These are phyloP conservation scores for Lachnellula subtilissima DNA, from an alignment of 2,329 filamentous ascomycete species.

Conservation along the genomic window DNA sequence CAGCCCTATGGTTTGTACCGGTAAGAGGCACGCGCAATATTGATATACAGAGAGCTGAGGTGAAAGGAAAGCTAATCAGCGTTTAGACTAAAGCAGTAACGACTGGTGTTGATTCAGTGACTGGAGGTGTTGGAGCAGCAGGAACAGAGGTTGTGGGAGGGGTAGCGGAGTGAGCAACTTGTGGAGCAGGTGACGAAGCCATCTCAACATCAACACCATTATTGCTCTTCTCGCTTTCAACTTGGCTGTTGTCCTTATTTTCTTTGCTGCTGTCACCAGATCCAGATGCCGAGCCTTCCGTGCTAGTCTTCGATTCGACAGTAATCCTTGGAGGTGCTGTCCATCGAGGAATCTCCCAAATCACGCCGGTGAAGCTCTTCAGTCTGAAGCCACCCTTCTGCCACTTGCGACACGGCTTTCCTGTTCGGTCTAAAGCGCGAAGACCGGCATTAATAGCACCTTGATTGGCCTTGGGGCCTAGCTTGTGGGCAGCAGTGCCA, in stretches of 20 bases:
- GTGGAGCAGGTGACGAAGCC: constrained; percentile 46
- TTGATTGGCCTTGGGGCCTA: constrained; percentile 93
- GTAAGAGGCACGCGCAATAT: background rate
- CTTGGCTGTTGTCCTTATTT: constrained; percentile 55
- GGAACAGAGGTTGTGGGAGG: constrained; percentile 21
- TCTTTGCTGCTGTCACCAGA: constrained; percentile 55
- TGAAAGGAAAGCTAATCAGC: background rate
- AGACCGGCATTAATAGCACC: constrained; percentile 96
- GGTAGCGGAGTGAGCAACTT: constrained; percentile 4
- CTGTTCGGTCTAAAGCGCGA: constrained; percentile 85
- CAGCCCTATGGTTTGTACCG: background rate
- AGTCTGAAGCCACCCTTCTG: constrained; percentile 73
- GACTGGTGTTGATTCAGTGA: constrained; percentile 8
- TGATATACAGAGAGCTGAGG: background rate
- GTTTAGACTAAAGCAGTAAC: constrained; percentile 13
- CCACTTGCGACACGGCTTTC: constrained; percentile 91
- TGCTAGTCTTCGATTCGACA: constrained; percentile 39
- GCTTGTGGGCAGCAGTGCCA: constrained; percentile 59
- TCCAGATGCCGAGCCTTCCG: constrained; percentile 41
- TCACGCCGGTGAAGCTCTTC: constrained; percentile 87
- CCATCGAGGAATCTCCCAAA: constrained; percentile 82
- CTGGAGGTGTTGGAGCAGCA: constrained; percentile 29
- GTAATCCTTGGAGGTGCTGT: constrained; percentile 60
- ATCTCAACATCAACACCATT: constrained; percentile 56
- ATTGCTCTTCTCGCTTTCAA: constrained; percentile 53